Evolutionary conservation across 352 stramenopile genomes (phyloP), one percentile per base, ranked within the genome.

Genomic region (Globisporangium nodosum): DNA sequence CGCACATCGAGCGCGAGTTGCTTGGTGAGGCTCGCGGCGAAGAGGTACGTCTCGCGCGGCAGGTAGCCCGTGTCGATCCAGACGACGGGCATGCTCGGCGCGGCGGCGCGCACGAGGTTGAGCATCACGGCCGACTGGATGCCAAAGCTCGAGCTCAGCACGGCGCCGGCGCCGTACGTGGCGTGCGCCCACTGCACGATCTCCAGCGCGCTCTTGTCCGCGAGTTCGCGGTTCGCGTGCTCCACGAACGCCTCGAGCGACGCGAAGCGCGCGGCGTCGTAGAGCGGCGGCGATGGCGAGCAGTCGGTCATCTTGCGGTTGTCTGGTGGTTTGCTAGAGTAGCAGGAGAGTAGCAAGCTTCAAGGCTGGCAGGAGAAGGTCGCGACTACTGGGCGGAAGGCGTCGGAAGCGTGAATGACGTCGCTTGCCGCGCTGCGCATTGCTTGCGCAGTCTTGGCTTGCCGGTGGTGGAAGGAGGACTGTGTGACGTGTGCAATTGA

Each of bases 1-100:
- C 72, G 69, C 48, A 96, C 68, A 47, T 94, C 79, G 53, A 96
- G 67, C 20, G 76, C 68, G 53, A 94, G 58, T 20, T 78, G 55
- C 63, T 90, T 76, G 27, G 71, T 71, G 33, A 96, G 59, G 9
- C 76, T 73, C 42, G 87, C 63, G 0, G 74, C 85, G 54, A 93
- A 96, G 61, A 85, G 68, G 68, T 96, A 96, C 54, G 86, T 96
- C 64, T 96, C 86, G 5, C 70, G 70, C 8, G 82, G 81, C 30
- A 96, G 56, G 66, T 92, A 96, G 11, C 86, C 86, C 27, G 86
- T 96, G 68, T 96, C 86, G 52, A 96, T 72, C 77, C 76, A 94
- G 9, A 94, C 68, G 12, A 96, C 79, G 8, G 85, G 81, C 35
- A 93, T 86, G 30, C 62, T 60, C 37, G 65, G 63, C 42, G 73